A percentile compares a stretch with the other conserved stretches of the same genome.
Evolutionary conservation across 495 filamentous ascomycete species (phyloP).

Genomic region (Penicillium bialowiezense): DNA sequence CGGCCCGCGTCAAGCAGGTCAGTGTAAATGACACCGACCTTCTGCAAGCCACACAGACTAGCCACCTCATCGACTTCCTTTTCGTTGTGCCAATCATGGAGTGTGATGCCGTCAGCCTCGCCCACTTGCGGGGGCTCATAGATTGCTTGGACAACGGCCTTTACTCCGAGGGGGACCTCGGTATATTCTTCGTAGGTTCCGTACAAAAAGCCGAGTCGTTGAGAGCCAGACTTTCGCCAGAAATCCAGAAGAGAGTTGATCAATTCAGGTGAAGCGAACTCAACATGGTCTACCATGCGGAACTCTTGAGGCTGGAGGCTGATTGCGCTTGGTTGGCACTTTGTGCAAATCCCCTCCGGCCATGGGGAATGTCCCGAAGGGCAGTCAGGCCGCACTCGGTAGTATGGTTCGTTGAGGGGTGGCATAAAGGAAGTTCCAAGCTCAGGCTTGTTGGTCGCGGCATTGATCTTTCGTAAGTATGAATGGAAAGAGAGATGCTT

Average conservation of each 20-base stretch:
- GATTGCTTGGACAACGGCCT: slow-evolving; percentile 95
- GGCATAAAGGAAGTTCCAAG: slow-evolving; percentile 91
- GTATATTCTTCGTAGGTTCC: slow-evolving; percentile 88
- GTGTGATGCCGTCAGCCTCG: slow-evolving; percentile 86
- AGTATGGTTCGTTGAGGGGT: slow-evolving; percentile 90
- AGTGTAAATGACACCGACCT: slow-evolving; percentile 93
- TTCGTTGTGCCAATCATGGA: slow-evolving; percentile 87
- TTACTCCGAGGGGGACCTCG: slow-evolving; percentile 89
- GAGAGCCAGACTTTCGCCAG: slow-evolving; percentile 77
- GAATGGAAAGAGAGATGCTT: slow-evolving; percentile 97
- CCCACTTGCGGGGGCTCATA: slow-evolving; percentile 92
- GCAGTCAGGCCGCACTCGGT: slow-evolving; percentile 82
- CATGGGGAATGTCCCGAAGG: slow-evolving; percentile 90
- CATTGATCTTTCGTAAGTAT: slow-evolving; percentile 90
- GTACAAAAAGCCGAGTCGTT: slow-evolving; percentile 88
- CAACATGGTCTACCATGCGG: slow-evolving; percentile 98
- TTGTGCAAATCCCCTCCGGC: slow-evolving; percentile 98
- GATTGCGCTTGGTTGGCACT: slow-evolving; percentile 97
- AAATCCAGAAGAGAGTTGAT: slow-evolving; percentile 87
- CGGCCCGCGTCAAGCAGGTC: slow-evolving; percentile 82
- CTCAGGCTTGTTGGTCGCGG: slow-evolving; percentile 93
- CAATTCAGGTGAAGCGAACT: slow-evolving; percentile 78
- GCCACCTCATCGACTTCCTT: slow-evolving; percentile 79
- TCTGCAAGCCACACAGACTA: slow-evolving; percentile 78
- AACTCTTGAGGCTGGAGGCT: slow-evolving; percentile 90